Evolutionary conservation across 164 flowering plant genomes (phyloP), one percentile per base, ranked within the genome.

Genomic region (Aristolochia californica): DNA sequence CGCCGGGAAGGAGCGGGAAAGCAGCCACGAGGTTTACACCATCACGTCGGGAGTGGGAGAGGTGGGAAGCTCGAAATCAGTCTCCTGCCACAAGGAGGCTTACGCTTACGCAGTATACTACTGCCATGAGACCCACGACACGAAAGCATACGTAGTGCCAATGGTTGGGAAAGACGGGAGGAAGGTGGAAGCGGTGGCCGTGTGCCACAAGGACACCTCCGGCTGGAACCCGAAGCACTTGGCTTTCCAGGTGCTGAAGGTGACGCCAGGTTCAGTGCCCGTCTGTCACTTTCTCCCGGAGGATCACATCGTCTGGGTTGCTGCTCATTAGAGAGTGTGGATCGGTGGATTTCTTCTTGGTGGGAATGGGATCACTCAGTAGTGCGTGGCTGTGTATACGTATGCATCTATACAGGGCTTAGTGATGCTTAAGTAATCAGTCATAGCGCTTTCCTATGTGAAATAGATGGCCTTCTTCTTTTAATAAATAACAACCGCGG

Each of bases 261-360:
- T 70, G 23, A 62, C 70, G 59, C 76, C 79, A 2, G 79, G 79
- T 13, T 64, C 62, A 50, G 72, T 65, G 43, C 76, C 79, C 13
- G 23, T 75, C 25, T 72, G 79, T 58, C 79, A 75, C 45, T 75
- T 72, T 66, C 62, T 75, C 43, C 68, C 68, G 0, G 53, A 65
- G 38, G 73, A 66, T 64, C 65, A 74, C 44, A 21, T 72, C 43
- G 66, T 63, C 10, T 74, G 70, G 77, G 62, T 58, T 24, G 30
- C 57, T 11, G 23, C 28, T 34, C 40, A 34, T 1, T n/a, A n/a
- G n/a, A n/a, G n/a, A n/a, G n/a, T n/a, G n/a, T n/a, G n/a, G n/a
- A n/a, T n/a, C n/a, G n/a, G n/a, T n/a, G n/a, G n/a, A n/a, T n/a
- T n/a, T n/a, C n/a, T n/a, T n/a, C n/a, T n/a, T n/a, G n/a, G n/a